A percentile compares a stretch with the other conserved stretches of the same genome.
phyloP scores from a whole-genome alignment of 768 basidiomycete genomes.

The Boletus vinaceobasis region DNA sequence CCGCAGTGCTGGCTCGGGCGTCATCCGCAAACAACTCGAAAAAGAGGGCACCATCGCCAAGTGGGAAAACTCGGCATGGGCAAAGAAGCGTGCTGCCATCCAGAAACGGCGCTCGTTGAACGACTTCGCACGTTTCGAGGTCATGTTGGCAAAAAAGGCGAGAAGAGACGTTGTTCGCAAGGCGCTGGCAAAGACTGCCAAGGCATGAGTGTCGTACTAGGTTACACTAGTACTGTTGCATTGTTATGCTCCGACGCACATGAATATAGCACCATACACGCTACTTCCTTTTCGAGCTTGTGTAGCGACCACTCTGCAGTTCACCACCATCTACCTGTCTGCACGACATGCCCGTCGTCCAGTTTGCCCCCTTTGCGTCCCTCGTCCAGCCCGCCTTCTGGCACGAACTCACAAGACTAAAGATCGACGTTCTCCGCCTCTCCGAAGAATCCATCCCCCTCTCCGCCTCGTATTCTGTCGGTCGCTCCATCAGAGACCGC shows the following conservation, averaged over 20 bases:
- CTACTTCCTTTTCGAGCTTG: slow-evolving; percentile 12
- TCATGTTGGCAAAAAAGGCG: slow-evolving; percentile 87
- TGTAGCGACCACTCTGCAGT: background rate
- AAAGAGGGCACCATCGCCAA: slow-evolving; percentile 79
- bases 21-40: slow-evolving; percentile 83
- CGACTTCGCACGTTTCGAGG: slow-evolving; percentile 90
- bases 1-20: slow-evolving; percentile 78
- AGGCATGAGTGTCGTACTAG: slow-evolving; percentile 12
- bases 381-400: slow-evolving; percentile 90
- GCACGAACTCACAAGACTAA: slow-evolving; percentile 84
- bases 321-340: background rate
- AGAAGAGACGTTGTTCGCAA: slow-evolving; percentile 78
- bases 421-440: slow-evolving; percentile 86
- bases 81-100: slow-evolving; percentile 75
- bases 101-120: slow-evolving; percentile 71
- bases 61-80: slow-evolving; percentile 89
- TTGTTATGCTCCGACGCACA: background rate
- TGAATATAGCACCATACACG: slow-evolving; percentile 3
- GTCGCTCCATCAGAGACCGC: slow-evolving; percentile 69
- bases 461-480: slow-evolving; percentile 65
- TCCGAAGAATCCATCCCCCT: slow-evolving; percentile 69
- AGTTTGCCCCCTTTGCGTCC: slow-evolving; percentile 87
- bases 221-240: background rate
- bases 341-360: slow-evolving; percentile 55
- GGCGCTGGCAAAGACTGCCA: slow-evolving; percentile 49